Conservation (phyloP, 2,329 filamentous ascomycete species). For the Verticillium albo-atrum region DNA sequence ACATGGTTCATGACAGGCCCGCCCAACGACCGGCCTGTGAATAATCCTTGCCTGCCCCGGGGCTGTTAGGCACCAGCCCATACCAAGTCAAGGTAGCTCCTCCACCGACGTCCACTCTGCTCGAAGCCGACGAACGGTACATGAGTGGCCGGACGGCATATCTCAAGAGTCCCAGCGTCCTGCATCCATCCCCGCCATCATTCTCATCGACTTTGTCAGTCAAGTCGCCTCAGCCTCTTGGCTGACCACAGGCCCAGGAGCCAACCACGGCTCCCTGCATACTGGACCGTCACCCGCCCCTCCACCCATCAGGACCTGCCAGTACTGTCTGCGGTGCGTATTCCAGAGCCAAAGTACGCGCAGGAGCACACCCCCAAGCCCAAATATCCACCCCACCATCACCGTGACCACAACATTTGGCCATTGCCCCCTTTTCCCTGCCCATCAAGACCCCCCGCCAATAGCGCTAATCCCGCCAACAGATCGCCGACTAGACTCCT, state of each 20-base stretch:
- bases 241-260: background rate
- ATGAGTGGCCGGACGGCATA: background rate
- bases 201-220: background rate
- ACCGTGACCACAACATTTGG: background rate
- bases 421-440: background rate
- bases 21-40: background rate
- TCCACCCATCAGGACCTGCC: background rate
- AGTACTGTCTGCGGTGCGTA: background rate
- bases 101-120: background rate
- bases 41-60: background rate
- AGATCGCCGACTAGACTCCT: slow-evolving; percentile 1
- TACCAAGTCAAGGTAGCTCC: background rate
- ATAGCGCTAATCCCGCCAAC: background rate
- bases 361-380: background rate
- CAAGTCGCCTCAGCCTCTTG: background rate
- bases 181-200: background rate
- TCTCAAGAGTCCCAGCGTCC: background rate
- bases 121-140: background rate
- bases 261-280: background rate
- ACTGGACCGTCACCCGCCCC: background rate
- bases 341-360: background rate
- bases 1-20: background rate
- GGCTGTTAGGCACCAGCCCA: background rate
- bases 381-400: background rate
- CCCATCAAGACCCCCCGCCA: background rate